These are phyloP conservation scores for Sclerotinia subarctica DNA, from an alignment of 2,329 filamentous ascomycete species.

Conservation along the genomic window DNA sequence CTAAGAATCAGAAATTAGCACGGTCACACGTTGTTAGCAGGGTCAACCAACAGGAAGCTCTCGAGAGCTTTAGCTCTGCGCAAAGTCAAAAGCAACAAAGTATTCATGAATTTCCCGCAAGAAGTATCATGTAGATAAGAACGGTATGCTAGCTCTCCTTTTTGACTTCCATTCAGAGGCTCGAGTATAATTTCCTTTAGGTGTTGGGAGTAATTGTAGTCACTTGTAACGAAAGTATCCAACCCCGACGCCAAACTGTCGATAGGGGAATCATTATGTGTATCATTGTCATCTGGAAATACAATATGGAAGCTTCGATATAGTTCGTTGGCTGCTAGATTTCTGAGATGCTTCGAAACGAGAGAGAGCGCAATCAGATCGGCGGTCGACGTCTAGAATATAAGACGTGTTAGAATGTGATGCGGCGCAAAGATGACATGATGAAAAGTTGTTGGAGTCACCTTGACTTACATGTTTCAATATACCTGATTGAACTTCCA, in stretches of 20 bases:
- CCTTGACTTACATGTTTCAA: background rate
- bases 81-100: constrained; percentile 54
- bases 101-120: constrained; percentile 63
- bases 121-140: constrained; percentile 53
- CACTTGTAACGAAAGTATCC: constrained; percentile 60
- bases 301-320: constrained; percentile 60
- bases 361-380: constrained; percentile 58
- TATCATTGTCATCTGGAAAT: constrained; percentile 58
- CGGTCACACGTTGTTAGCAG: background rate
- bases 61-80: constrained; percentile 55
- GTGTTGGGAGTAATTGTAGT: constrained; percentile 60
- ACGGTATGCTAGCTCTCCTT: constrained; percentile 53
- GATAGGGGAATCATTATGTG: constrained; percentile 49
- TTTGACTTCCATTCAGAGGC: constrained; percentile 50
- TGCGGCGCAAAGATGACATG: background rate
- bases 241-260: constrained; percentile 57
- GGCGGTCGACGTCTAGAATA: constrained; percentile 47
- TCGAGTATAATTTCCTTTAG: constrained; percentile 56
- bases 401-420: background rate
- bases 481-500: background rate
- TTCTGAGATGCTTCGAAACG: constrained; percentile 55
- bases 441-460: background rate
- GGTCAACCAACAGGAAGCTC: constrained; percentile 49
- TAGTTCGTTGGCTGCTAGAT: constrained; percentile 55
- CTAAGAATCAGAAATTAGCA: constrained; percentile 37